phyloP scores from a whole-genome alignment of 441 rosid species.

The Erodium texanum region DNA sequence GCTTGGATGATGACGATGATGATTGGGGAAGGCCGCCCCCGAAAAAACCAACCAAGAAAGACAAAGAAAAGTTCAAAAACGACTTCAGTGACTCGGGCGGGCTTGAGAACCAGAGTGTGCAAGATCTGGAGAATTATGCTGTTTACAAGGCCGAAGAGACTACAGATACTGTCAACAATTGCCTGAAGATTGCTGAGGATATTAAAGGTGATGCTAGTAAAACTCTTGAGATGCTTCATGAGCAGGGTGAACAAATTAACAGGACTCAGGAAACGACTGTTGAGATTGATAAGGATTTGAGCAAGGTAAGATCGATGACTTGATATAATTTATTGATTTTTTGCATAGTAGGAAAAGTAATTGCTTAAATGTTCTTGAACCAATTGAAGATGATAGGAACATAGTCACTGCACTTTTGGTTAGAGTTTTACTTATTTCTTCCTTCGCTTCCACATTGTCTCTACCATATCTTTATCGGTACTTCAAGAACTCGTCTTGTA shows the following conservation, averaged over 20 bases:
- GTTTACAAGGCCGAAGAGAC: conserved; percentile 54
- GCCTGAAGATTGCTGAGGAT: conserved; percentile 53
- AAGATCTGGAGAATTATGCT: conserved; percentile 54
- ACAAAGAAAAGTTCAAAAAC: conserved; percentile 28
- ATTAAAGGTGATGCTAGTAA: conserved; percentile 46
- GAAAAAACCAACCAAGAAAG: conserved; percentile 16
- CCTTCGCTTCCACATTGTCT: not conserved
- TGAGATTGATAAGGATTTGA: conserved; percentile 49
- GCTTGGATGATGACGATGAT: conserved; percentile 13
- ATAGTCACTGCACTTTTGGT: not conserved
- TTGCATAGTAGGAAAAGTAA: too few relatives aligned
- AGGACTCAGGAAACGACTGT: conserved; percentile 56
- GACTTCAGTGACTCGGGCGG: conserved; percentile 46
- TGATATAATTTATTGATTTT: too few relatives aligned
- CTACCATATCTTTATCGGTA: not conserved
- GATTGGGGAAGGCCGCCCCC: conserved; percentile 15
- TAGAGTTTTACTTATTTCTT: not conserved
- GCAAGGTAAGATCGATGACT: conserved; percentile 21
- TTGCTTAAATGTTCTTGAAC: not conserved
- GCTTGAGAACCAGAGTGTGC: conserved; percentile 41
- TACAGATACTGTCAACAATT: conserved; percentile 42
- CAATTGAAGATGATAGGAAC: not conserved
- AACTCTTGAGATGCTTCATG: conserved; percentile 54
- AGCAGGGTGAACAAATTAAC: conserved; percentile 57
- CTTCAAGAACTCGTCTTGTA: not conserved